These are phyloP conservation scores for Millerago galiae DNA, from an alignment of 805 yeast genomes.

Conservation along the genomic window DNA sequence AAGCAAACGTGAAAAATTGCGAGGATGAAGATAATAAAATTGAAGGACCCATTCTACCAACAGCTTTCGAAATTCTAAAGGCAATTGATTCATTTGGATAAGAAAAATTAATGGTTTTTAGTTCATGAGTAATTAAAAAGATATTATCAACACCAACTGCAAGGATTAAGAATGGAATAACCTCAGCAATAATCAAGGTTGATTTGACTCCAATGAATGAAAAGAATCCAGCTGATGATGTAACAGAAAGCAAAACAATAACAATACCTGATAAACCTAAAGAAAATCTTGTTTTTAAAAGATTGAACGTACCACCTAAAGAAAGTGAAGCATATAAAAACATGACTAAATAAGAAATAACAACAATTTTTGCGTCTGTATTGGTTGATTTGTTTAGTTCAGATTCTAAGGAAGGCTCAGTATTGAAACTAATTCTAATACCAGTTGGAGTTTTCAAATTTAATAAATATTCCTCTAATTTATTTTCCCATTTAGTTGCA, in stretches of 20 bases:
- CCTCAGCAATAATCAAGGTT: conserved; percentile 92
- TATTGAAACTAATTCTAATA: conserved; percentile 62
- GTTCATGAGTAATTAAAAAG: conserved; percentile 77
- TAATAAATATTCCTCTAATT: conserved; percentile 50
- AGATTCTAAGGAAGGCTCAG: conserved; percentile 78
- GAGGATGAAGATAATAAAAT: conserved; percentile 70
- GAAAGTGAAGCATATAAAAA: conserved; percentile 83
- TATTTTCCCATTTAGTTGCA: conserved; percentile 60
- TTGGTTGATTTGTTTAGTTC: conserved; percentile 79
- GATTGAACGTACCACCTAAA: conserved; percentile 46
- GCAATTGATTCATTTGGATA: conserved; percentile 44
- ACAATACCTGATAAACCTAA: conserved; percentile 81
- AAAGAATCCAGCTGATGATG: conserved; percentile 77
- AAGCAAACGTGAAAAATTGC: conserved; percentile 71
- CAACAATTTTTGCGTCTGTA: conserved; percentile 66
- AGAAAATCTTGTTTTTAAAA: conserved; percentile 53
- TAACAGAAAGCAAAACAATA: conserved; percentile 75
- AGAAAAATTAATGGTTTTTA: conserved; percentile 45
- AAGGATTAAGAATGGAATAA: conserved; percentile 84
- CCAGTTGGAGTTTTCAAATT: conserved; percentile 44
- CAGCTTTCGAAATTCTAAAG: conserved; percentile 54
- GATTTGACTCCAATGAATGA: conserved; percentile 73
- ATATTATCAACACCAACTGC: conserved; percentile 98
- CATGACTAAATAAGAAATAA: conserved; percentile 77
- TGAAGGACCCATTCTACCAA: conserved; percentile 81